Conservation (phyloP, 169 alveolate species). For the Ichthyophthirius multifiliis region DNA sequence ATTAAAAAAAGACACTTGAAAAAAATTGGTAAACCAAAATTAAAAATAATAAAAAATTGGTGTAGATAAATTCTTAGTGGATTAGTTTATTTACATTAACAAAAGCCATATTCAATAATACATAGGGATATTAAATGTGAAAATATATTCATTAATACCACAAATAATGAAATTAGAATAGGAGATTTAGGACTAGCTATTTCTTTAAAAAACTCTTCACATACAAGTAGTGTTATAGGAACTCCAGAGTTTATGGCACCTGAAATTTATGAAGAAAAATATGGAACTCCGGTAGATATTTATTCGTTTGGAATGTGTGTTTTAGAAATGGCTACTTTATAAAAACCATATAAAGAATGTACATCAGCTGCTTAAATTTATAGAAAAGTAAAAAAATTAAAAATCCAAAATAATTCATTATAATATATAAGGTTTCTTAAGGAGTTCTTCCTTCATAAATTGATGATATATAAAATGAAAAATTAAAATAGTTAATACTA, state of each 20-base stretch:
- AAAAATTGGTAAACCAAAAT: slow-evolving; percentile 59
- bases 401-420: not conserved
- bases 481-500: slow-evolving; percentile 70
- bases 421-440: not conserved
- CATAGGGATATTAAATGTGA: slow-evolving; percentile 79
- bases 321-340: slow-evolving; percentile 85
- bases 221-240: slow-evolving; percentile 73
- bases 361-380: slow-evolving; percentile 77
- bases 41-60: slow-evolving; percentile 69
- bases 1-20: slow-evolving; percentile 47
- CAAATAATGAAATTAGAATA: slow-evolving; percentile 68
- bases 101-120: slow-evolving; percentile 63
- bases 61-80: slow-evolving; percentile 76
- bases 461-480: slow-evolving; percentile 66
- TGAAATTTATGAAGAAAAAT: slow-evolving; percentile 90
- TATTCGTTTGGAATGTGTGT: slow-evolving; percentile 92
- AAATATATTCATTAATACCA: slow-evolving; percentile 65
- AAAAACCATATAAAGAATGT: slow-evolving; percentile 88
- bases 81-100: slow-evolving; percentile 64
- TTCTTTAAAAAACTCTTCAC: slow-evolving; percentile 34
- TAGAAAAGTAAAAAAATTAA: slow-evolving; percentile 69
- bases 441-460: slow-evolving; percentile 54
- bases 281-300: slow-evolving; percentile 89
- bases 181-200: slow-evolving; percentile 75
- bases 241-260: slow-evolving; percentile 94